phyloP scores from a whole-genome alignment of 371 early-diverging fungal species.

The Saksenaea vasiformis region DNA sequence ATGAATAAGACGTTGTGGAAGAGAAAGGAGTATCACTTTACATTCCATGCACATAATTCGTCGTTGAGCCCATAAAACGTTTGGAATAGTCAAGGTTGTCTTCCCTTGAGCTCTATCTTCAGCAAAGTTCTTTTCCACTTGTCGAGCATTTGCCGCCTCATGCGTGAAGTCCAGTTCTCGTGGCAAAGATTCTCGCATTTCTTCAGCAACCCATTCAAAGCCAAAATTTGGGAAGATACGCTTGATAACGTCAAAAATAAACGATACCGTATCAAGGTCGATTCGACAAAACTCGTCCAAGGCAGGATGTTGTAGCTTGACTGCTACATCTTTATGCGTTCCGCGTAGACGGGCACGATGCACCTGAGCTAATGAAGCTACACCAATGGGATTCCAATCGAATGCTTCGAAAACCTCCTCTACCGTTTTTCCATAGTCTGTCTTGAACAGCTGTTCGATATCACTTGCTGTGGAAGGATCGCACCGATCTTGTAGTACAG shows the following conservation, averaged over 20 bases:
- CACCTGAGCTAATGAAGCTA: slow-evolving; percentile 85
- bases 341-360: slow-evolving; percentile 68
- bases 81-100: slow-evolving; percentile 62
- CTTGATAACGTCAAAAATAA: slow-evolving; percentile 64
- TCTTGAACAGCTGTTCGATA: slow-evolving; percentile 62
- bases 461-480: slow-evolving; percentile 60
- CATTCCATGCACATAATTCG: slow-evolving; percentile 81
- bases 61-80: slow-evolving; percentile 64
- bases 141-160: slow-evolving; percentile 78
- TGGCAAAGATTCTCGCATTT: slow-evolving; percentile 84
- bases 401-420: slow-evolving; percentile 64
- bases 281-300: slow-evolving; percentile 73
- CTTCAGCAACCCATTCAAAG: slow-evolving; percentile 89
- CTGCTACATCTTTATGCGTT: slow-evolving; percentile 71
- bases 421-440: slow-evolving; percentile 62
- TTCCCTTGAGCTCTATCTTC: slow-evolving; percentile 19
- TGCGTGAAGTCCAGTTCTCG: slow-evolving; percentile 83
- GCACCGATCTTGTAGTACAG: slow-evolving; percentile 83
- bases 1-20: not conserved
- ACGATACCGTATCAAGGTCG: slow-evolving; percentile 77
- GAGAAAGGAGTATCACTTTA: slow-evolving; percentile 36
- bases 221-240: slow-evolving; percentile 85
- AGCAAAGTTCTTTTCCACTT: slow-evolving; percentile 64
- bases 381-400: slow-evolving; percentile 73
- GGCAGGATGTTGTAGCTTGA: slow-evolving; percentile 90